Conservation (phyloP, 768 basidiomycete species). For the Termitomyces sp. region DNA sequence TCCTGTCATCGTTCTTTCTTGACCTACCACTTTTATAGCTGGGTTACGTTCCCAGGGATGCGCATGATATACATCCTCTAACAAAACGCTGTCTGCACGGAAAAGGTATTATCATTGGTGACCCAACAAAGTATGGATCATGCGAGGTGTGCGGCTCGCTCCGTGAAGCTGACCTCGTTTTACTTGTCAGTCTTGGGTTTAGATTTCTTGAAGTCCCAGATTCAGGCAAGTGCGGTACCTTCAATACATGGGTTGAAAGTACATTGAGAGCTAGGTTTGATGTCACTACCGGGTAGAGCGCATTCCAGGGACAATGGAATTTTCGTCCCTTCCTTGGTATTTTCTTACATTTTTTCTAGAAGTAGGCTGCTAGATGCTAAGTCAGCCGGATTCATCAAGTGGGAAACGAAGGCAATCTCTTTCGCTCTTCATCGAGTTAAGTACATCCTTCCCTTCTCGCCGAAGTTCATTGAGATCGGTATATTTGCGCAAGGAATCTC, state of each 20-base stretch:
- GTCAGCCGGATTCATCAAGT: slow-evolving; percentile 62
- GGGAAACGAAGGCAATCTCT: slow-evolving; percentile 67
- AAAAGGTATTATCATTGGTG: slow-evolving; percentile 58
- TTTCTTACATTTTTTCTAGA: slow-evolving; percentile 30
- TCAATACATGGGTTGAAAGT: slow-evolving; percentile 49
- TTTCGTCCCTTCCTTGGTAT: neutral
- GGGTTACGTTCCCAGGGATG: slow-evolving; percentile 68
- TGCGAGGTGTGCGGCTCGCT: neutral
- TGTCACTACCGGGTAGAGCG: slow-evolving; percentile 36
- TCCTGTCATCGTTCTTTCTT: neutral
- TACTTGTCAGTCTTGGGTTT: slow-evolving; percentile 33
- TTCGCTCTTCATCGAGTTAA: slow-evolving; percentile 51
- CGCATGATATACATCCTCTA: slow-evolving; percentile 52
- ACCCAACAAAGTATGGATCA: slow-evolving; percentile 57
- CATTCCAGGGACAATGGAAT: slow-evolving; percentile 34
- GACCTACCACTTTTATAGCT: slow-evolving; percentile 32
- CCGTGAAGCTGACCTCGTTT: neutral
- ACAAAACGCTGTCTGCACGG: slow-evolving; percentile 57
- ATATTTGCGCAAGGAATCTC: slow-evolving; percentile 73
- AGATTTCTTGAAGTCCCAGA: slow-evolving; percentile 53
- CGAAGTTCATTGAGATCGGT: slow-evolving; percentile 73
- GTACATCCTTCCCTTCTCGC: slow-evolving; percentile 68
- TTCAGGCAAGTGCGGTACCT: slow-evolving; percentile 31
- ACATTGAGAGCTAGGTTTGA: slow-evolving; percentile 61
- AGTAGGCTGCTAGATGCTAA: slow-evolving; percentile 72